Evolutionary conservation across 306 rosid species (phyloP), one percentile per base, ranked within the genome.

Genomic region (Sesbania bispinosa): DNA sequence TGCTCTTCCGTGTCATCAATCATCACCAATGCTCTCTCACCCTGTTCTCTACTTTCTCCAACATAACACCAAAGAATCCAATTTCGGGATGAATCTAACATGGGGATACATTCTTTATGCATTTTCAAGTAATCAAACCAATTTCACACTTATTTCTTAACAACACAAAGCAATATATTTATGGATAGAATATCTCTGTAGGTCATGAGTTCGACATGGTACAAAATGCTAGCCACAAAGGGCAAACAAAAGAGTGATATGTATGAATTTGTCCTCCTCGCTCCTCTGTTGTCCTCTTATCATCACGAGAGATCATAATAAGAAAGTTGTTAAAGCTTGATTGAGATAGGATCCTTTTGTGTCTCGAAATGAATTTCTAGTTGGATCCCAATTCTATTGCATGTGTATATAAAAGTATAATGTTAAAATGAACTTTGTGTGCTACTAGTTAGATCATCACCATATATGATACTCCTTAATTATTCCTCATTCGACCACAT

Each of bases 201-300:
- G 33, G 50, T 50, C 7, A 30, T 10, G n/a, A n/a, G n/a, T 66
- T 39, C 10, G 60, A 73, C 74, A 6, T 15, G 66, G 54, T 67
- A 74, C 76, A 79, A 67, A 79, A 60, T 53, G 60, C n/a, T 21
- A 59, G 69, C 83, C 72, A 67, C 72, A 43, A 46, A 60, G 36
- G 10, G 73, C 26, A 21, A 64, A 10, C 48, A 35, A 35, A 33
- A 39, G 52, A 50, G 64, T 43, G 62, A 35, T n/a, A n/a, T n/a
- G n/a, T 19, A 19, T 67, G 83, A 63, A 66, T 21, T 58, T 57
- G 42, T 53, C 50, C 78, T 73, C 69, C 43, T 20, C 48, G 43
- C n/a, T 15, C 38, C 29, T 58, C 18, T 23, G 32, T 76, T 47
- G 3, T 69, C 29, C 73, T 52, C 69, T 26, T 52, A 39, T 58